phyloP scores from a whole-genome alignment of 202 grass and related monocot species.

The Digitaria exilis region DNA sequence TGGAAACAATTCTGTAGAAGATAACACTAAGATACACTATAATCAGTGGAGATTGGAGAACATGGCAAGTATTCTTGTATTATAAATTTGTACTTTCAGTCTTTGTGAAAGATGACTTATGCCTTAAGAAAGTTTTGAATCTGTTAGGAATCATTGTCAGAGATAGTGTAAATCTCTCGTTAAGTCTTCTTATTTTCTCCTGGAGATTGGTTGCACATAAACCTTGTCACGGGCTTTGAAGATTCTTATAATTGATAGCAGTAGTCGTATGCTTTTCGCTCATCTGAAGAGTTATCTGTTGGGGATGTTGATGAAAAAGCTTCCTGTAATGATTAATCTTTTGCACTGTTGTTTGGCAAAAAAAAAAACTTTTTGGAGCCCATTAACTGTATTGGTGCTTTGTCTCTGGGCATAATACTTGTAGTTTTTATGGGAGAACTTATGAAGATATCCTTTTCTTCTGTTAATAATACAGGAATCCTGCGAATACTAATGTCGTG shows the following conservation, averaged over 20 bases:
- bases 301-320: slow-evolving; percentile 3
- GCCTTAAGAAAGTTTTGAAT: slow-evolving; percentile 1
- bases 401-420: slow-evolving; percentile 28
- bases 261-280: slow-evolving; percentile 3
- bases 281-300: slow-evolving; percentile 17
- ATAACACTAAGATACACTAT: neutral
- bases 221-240: neutral
- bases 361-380: slow-evolving; percentile 27
- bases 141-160: neutral
- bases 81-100: slow-evolving; percentile 8
- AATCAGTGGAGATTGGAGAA: neutral
- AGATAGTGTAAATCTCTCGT: slow-evolving; percentile 25
- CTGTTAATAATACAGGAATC: slow-evolving; percentile 63
- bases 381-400: slow-evolving; percentile 5
- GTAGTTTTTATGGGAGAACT: neutral
- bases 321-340: slow-evolving; percentile 1
- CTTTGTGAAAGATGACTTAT: slow-evolving; percentile 7
- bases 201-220: slow-evolving; percentile 27
- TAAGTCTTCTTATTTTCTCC: slow-evolving; percentile 24
- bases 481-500: slow-evolving; percentile 95
- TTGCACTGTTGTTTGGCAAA: slow-evolving; percentile 1
- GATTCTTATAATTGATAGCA: neutral
- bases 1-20: slow-evolving; percentile 1
- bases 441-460: slow-evolving; percentile 15
- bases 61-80: neutral